These are phyloP conservation scores for Pichia cactophila DNA, from an alignment of 1,139 yeast genomes.

Conservation along the genomic window DNA sequence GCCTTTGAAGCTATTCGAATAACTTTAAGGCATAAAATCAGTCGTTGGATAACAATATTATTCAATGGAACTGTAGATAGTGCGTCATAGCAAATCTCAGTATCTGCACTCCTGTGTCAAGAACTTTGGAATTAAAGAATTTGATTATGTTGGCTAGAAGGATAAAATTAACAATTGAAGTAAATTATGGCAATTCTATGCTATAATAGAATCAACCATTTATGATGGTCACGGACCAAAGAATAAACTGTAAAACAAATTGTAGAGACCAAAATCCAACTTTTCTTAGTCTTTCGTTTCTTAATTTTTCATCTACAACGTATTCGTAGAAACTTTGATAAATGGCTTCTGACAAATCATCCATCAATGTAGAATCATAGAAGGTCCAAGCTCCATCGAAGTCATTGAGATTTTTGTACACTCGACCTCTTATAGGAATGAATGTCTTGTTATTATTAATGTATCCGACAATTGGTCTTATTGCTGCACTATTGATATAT, in stretches of 20 bases:
- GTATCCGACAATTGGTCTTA: constrained; percentile 91
- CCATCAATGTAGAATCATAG: constrained; percentile 86
- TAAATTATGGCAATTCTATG: too few species aligned
- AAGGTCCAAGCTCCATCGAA: constrained; percentile 96
- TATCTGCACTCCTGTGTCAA: too few species aligned
- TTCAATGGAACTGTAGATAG: too few species aligned
- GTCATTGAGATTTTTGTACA: constrained; percentile 72
- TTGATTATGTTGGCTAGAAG: too few species aligned
- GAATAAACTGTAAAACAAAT: constrained; percentile 66
- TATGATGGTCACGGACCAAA: constrained; percentile 52
- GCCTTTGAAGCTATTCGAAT: too few species aligned
- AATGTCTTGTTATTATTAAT: constrained; percentile 84
- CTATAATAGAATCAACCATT: constrained; percentile 4
- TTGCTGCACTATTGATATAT: constrained; percentile 82
- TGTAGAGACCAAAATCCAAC: constrained; percentile 94
- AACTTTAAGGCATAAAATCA: too few species aligned
- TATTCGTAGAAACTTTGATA: constrained; percentile 86
- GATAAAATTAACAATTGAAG: too few species aligned
- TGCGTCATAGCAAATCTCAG: too few species aligned
- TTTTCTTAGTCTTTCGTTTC: constrained; percentile 64
- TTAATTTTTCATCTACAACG: constrained; percentile 78
- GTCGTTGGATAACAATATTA: too few species aligned
- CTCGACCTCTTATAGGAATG: constrained; percentile 78
- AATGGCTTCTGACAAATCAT: constrained; percentile 81
- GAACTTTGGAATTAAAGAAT: too few species aligned